Evolutionary conservation across 768 basidiomycete species (phyloP), one percentile per base, ranked within the genome.

Genomic region (Mycena vulgaris): DNA sequence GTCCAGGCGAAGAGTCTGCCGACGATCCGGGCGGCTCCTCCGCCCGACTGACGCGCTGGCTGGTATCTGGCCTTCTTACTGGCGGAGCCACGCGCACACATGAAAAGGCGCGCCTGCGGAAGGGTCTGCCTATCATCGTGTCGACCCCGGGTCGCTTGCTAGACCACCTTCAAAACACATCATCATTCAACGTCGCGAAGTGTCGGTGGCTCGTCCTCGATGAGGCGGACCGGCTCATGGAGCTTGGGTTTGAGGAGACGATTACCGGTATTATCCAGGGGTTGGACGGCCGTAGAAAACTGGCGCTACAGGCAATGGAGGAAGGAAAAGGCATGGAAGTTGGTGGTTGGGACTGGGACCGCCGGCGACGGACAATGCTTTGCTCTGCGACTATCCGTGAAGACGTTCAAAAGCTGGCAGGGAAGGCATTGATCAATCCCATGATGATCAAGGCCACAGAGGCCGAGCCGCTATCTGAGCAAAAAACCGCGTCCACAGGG

Each of bases 371-470:
- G 74, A 97, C 96, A 3, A 85, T 99, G 27, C 88, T 99, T 6
- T 99, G 98, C 84, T 99, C 97, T 14, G 98, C 98, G 7, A 99
- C 98, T 2, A 96, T 99, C 35, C 88, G 93, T 52, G 96, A 97
- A 74, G 96, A 96, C 74, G 97, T 99, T 3, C 95, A 98, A 81
- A 93, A 94, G 75, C 83, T 99, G 31, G 96, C 97, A 0, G 96
- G 96, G 14, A 90, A 89, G 28, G 88, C 95, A 3, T 83, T 99
- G 33, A 83, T 87, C 39, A 85, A 93, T 66, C 97, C 97, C 3
- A 81, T 96, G 55, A 89, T 98, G 80, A 90, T 97, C 80, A 95
- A 95, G 77, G 92, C 92, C 16, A 86, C 88, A 0, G 88, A 90
- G 63, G 81, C 80, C 9, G 88, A 89, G 68, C 82, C 82, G 23